Evolutionary conservation across 257 asterid species (phyloP), one percentile per base, ranked within the genome.

Genomic region (Solanum pinnatisectum): DNA sequence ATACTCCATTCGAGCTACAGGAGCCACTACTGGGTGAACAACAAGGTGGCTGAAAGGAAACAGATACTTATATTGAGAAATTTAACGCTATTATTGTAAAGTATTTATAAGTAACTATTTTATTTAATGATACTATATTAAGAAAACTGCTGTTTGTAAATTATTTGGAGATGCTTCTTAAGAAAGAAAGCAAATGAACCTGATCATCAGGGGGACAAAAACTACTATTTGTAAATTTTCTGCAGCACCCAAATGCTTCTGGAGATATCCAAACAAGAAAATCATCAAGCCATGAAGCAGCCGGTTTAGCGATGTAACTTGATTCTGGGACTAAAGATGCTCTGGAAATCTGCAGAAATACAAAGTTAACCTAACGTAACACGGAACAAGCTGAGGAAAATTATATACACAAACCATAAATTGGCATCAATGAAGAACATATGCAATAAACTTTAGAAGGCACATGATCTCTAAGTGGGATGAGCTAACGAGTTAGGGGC

Each of bases 231-330:
- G 96, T 92, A 93, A 93, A 97, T 93, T 97, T 97, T 88, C 99
- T 90, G 91, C 99, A 97, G 92, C 99, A 97, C 60, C 98, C 98
- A 89, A 97, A 97, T 40, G 99, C 99, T 92, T 97, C 98, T 27
- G 99, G 99, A 74, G 99, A 96, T 79, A 95, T 84, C 98, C 98
- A 97, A 90, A 97, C 99, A 49, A 97, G 98, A 93, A 93, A 97
- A 92, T 97, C 99, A 68, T 97, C 99, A 32, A 97, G 98, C 99
- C 99, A 97, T 46, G 99, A 97, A 84, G 99, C 99, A 82, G 99
- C 99, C 12, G 99, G 99, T 93, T 97, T 97, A 86, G 99, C 99
- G 88, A 97, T 97, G 88, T 97, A 94, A 89, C 99, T 97, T 44
- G 98, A 93, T 91, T 96, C 96, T 20, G 99, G 96, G 73, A 89